phyloP scores from a whole-genome alignment of 441 rosid species.

The Populus hybrid region DNA sequence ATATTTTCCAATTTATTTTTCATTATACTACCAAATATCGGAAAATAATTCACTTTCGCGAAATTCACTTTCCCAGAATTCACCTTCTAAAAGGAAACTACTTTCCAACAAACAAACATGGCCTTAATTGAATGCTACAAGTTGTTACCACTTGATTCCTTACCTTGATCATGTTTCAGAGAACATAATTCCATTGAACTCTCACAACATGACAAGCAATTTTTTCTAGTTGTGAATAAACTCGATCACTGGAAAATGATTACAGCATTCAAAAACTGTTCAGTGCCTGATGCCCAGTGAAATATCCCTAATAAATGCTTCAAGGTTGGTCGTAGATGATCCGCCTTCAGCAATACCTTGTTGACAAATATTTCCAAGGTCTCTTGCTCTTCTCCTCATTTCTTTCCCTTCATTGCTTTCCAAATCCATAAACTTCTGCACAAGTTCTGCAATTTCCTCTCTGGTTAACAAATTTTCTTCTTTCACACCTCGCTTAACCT shows the following conservation, averaged over 20 bases:
- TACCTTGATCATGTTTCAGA: neutral
- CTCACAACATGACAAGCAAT: neutral
- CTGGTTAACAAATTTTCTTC: neutral
- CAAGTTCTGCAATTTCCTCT: neutral
- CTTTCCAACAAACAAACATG: too few relatives aligned
- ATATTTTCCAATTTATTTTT: too few relatives aligned
- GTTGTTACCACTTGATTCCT: neutral
- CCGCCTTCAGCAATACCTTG: slow-evolving; percentile 25
- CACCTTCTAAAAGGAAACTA: too few relatives aligned
- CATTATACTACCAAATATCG: too few relatives aligned
- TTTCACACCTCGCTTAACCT: neutral
- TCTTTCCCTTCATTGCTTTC: neutral
- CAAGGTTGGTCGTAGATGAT: slow-evolving; percentile 21
- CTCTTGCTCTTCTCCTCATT: neutral
- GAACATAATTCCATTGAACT: neutral
- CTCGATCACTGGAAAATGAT: neutral
- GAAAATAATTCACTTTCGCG: too few relatives aligned
- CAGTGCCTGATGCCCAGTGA: slow-evolving; percentile 1
- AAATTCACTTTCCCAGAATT: too few relatives aligned
- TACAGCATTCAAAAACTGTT: neutral
- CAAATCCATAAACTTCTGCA: neutral
- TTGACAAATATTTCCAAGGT: neutral
- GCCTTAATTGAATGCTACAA: neutral
- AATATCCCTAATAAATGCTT: slow-evolving; percentile 24
- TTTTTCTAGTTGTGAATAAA: neutral